phyloP scores from a whole-genome alignment of 2,329 filamentous ascomycete genomes.

The Neurospora sp. region DNA sequence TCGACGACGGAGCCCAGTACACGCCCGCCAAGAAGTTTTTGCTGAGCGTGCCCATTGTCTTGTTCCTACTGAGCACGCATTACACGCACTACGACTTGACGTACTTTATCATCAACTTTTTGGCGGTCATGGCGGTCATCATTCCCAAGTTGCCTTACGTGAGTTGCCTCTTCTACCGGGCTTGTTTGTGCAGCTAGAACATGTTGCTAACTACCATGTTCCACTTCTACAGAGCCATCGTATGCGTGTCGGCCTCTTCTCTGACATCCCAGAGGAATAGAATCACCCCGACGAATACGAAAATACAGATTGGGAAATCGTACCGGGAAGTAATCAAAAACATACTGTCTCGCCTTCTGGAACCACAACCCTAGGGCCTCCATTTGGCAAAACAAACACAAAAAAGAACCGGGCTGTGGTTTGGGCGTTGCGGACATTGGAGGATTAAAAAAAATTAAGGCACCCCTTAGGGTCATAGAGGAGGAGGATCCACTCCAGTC shows the following conservation, averaged over 20 bases:
- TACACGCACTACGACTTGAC: slow-evolving; percentile 97
- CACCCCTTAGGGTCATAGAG: background rate
- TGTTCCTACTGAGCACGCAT: slow-evolving; percentile 95
- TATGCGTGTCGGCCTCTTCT: slow-evolving; percentile 67
- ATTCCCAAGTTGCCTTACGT: slow-evolving; percentile 95
- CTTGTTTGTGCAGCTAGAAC: slow-evolving; percentile 18
- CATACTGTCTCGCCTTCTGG: background rate
- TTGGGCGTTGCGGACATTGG: background rate
- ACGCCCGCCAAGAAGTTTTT: slow-evolving; percentile 98
- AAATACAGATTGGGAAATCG: background rate
- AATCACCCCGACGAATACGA: background rate
- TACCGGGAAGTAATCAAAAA: background rate
- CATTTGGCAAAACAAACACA: background rate
- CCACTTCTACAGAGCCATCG: slow-evolving; percentile 53
- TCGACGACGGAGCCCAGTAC: slow-evolving; percentile 97
- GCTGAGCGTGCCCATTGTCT: slow-evolving; percentile 81
- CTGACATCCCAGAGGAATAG: slow-evolving; percentile 54
- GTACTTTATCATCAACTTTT: slow-evolving; percentile 95
- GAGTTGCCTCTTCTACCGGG: slow-evolving; percentile 31
- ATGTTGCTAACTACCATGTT: slow-evolving; percentile 15
- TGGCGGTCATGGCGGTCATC: slow-evolving; percentile 84
- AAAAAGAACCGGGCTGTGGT: slow-evolving; percentile 6
- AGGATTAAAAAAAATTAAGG: slow-evolving; percentile 1
- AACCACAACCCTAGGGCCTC: background rate
- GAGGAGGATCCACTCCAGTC: background rate